Conservation (phyloP, 768 basidiomycete genomes). For the Auriscalpium orientale region DNA sequence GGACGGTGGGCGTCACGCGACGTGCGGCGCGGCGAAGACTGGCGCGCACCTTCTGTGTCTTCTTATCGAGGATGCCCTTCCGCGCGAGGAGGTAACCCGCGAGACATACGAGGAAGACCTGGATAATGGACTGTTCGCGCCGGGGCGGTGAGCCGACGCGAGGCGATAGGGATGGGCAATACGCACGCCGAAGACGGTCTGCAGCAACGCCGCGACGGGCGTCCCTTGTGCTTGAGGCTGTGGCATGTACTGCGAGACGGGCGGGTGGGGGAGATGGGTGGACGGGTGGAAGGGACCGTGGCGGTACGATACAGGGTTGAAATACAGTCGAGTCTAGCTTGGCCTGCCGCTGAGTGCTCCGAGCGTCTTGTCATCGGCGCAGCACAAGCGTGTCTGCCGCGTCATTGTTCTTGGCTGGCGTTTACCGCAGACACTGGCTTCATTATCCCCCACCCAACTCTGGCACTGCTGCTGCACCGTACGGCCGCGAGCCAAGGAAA, state of each 20-base stretch:
- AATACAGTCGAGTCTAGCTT: not conserved
- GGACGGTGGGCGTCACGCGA: not conserved
- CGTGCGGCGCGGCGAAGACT: not conserved
- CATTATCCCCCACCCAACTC: too few relatives aligned
- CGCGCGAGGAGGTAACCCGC: conserved; percentile 78
- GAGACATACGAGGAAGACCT: conserved; percentile 81
- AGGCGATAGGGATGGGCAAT: not conserved
- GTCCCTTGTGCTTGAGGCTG: not conserved
- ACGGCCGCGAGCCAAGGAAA: too few relatives aligned
- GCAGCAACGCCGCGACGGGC: conserved; percentile 35
- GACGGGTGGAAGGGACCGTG: not conserved
- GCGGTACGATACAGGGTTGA: not conserved
- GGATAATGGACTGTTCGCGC: conserved; percentile 63
- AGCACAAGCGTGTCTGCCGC: too few relatives aligned
- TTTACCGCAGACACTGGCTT: too few relatives aligned
- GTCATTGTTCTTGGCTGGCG: too few relatives aligned
- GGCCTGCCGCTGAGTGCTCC: not conserved
- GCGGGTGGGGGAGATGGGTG: conserved; percentile 3
- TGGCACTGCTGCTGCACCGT: too few relatives aligned
- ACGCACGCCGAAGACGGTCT: conserved; percentile 52
- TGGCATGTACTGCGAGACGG: not conserved
- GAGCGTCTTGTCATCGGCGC: not conserved
- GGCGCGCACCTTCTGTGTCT: conserved; percentile 69
- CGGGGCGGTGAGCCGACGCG: not conserved
- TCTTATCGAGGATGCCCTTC: conserved; percentile 79